phyloP scores from a whole-genome alignment of 306 rosid genomes.

The Lathyrus oleraceus region DNA sequence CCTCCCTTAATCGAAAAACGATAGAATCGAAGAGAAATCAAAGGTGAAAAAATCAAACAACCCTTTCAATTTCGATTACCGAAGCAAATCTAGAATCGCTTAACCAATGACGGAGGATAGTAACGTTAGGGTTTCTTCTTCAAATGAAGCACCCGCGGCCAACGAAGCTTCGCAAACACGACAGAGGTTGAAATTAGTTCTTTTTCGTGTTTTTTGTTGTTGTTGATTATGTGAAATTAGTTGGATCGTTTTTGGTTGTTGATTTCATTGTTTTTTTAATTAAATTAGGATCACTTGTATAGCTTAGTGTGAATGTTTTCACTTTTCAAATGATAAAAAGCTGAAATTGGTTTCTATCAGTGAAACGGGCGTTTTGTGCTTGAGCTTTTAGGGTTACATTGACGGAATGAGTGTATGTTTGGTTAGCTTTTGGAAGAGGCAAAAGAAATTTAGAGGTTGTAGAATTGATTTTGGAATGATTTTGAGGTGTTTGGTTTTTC shows the following conservation, averaged over 20 bases:
- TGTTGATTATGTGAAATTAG: neutral
- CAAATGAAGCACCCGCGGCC: conserved; percentile 40
- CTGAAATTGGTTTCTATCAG: neutral
- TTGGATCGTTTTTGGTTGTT: neutral
- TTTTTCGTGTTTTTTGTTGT: too few relatives aligned
- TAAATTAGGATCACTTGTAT: neutral
- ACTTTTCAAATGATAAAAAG: neutral
- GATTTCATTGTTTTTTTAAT: neutral
- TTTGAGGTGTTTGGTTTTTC: too few relatives aligned
- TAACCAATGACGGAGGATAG: conserved; percentile 57
- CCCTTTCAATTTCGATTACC: conserved; percentile 11
- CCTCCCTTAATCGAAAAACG: conserved; percentile 7
- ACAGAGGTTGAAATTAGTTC: conserved; percentile 53
- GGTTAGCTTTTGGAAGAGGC: too few relatives aligned
- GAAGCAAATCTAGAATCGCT: conserved; percentile 1
- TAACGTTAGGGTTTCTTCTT: conserved; percentile 63
- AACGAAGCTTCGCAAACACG: conserved; percentile 67
- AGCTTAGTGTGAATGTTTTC: neutral
- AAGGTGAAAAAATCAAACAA: neutral
- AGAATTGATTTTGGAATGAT: too few relatives aligned
- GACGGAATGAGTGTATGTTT: too few relatives aligned
- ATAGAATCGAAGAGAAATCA: neutral
- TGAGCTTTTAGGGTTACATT: too few relatives aligned
- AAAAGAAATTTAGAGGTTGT: too few relatives aligned
- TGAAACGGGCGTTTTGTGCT: neutral